Evolutionary conservation across 306 rosid genomes (phyloP), one percentile per base, ranked within the genome.

Genomic region (Astragalus membranaceus): DNA sequence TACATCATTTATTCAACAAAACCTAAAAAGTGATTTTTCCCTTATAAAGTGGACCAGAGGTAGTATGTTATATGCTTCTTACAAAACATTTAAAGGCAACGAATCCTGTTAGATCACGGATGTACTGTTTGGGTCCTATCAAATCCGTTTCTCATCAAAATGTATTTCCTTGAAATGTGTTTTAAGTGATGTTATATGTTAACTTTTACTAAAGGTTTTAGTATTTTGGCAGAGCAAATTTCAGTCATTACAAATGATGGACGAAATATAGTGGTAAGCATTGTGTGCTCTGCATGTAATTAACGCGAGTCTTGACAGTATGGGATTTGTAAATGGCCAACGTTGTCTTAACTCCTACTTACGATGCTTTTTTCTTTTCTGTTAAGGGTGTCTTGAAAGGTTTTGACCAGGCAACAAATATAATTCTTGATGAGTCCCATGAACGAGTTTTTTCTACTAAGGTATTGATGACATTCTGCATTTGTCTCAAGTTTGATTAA

Each of bases 161-260:
- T 57, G 1, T 58, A n/a, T 48, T 37, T 41, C 49, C n/a, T 4
- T 69, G 66, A 41, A 30, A 61, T 52, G 35, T 43, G 57, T 33
- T 58, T 58, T 30, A 32, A 30, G 37, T n/a, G 0, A 4, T 37
- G 26, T 7, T 59, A 36, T 69, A 8, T 62, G 7, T 10, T 16
- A 52, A 5, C 41, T 56, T 41, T 65, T 16, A 2, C 48, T 35
- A 52, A 65, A 43, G 23, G 23, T 57, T 67, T 59, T 49, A 26
- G 7, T 13, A 5, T 59, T 46, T 51, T 51, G 54, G 85, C 88
- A 92, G 98, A 92, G 80, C 82, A 86, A 41, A 92, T 92, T 75
- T 92, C 98, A 7, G 89, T 92, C 58, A 92, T 92, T 75, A 92
- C 98, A 56, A 92, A 89, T 69, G 98, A 92, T 73, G 98, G 98